Evolutionary conservation across 2,329 filamentous ascomycete species (phyloP).

Genomic region (Fusarium sp.): DNA sequence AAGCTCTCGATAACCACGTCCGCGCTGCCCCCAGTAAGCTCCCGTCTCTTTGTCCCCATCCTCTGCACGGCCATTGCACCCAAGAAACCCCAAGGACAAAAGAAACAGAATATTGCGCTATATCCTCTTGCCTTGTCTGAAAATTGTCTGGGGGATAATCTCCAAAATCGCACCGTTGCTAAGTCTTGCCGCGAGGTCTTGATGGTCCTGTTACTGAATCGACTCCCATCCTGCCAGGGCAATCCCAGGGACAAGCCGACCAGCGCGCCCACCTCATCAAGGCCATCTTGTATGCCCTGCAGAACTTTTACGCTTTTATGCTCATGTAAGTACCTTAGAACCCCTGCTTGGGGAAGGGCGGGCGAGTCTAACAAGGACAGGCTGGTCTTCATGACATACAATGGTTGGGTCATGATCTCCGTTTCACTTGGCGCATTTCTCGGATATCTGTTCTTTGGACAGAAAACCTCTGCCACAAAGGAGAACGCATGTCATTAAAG

Average conservation of each 20-base stretch:
- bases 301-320: slow-evolving; percentile 99
- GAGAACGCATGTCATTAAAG: slow-evolving; percentile 70
- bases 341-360: background rate
- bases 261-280: slow-evolving; percentile 82
- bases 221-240: slow-evolving; percentile 77
- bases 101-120: slow-evolving; percentile 29
- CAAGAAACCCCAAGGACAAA: slow-evolving; percentile 24
- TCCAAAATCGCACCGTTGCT: slow-evolving; percentile 45
- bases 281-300: slow-evolving; percentile 85
- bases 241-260: slow-evolving; percentile 70
- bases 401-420: slow-evolving; percentile 95
- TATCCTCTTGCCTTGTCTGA: slow-evolving; percentile 26
- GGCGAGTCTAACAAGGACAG: slow-evolving; percentile 60
- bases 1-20: slow-evolving; percentile 60
- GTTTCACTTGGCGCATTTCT: slow-evolving; percentile 90
- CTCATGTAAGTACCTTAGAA: slow-evolving; percentile 80
- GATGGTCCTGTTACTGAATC: slow-evolving; percentile 68
- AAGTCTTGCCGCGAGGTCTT: slow-evolving; percentile 47
- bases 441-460: slow-evolving; percentile 86
- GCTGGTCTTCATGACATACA: slow-evolving; percentile 99
- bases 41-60: slow-evolving; percentile 3
- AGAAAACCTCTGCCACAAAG: slow-evolving; percentile 77
- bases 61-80: slow-evolving; percentile 9
- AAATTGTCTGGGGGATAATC: slow-evolving; percentile 19
- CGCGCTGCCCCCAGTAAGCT: slow-evolving; percentile 66